Base-by-base conservation (phyloP, 176 grass and related monocot species). In the Aegilops umbellulata region DNA sequence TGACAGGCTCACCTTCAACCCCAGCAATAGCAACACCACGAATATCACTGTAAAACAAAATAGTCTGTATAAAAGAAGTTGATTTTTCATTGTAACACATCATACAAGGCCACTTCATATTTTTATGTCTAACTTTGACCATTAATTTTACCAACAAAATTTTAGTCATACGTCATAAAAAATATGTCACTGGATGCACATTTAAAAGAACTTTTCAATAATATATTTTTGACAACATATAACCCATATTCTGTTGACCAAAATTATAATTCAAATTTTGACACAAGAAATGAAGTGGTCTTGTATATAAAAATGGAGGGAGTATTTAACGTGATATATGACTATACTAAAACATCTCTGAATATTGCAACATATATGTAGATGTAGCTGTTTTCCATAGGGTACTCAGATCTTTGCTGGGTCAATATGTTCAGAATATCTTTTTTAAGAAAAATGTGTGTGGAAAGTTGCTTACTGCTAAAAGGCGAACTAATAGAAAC, bases 11-110 rank as follows among this genome's bases (percentile, higher is more conserved):
- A 46, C 92, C 88, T 87, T 92, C 88, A 85, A 98, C 93, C 78
- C 92, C 96, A 83, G 90, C 90, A 88, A 98, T 82, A 76, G 96
- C 96, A 92, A 98, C 93, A 88, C 96, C 96, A 80, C 96, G 96
- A 74, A 98, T 94, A 92, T 98, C 96, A 82, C 96, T 95, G 80
- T 20, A 71, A 89, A 67, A 86, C 8, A 82, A 57, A 88, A 63
- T 16, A 26, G 2, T 78, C 13, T 80, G 24, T 74, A 46, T 83
- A 83, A 42, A 83, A 42, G 36, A 0, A 65, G 29, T 63, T 79
- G 20, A 57, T 73, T 65, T 31, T 73, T 11, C 26, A 27, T 27
- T 62, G 70, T 69, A 83, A 47, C 64, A 66, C 4, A 4, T 42
- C 31, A 47, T 25, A 44, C 19, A 39, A 39, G 38, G 38, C 38